These are phyloP conservation scores for Pyrus hybrid DNA, from an alignment of 331 rosid species.

Conservation along the genomic window DNA sequence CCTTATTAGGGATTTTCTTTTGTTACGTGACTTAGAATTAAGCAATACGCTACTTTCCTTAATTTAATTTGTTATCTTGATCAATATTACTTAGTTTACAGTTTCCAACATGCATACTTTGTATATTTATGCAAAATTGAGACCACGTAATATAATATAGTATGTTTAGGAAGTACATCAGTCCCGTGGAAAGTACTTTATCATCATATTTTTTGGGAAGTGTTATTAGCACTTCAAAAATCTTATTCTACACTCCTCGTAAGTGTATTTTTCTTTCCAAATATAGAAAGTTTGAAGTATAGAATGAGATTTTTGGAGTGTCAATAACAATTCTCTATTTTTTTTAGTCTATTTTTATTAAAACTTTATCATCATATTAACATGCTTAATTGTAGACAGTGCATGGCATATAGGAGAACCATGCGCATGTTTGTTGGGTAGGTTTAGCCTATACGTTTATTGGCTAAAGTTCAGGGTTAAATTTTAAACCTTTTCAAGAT, in stretches of 20 bases:
- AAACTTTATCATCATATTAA: neutral
- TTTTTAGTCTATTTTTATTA: no score
- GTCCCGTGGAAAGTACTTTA: neutral
- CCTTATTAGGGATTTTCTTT: slow-evolving; percentile 11
- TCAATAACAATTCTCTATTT: no score
- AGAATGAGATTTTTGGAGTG: no score
- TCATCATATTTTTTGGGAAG: neutral
- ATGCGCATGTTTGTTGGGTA: neutral
- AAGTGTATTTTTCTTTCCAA: no score
- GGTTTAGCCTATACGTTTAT: neutral
- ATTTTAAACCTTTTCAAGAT: neutral
- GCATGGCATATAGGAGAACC: neutral
- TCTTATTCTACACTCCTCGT: no score
- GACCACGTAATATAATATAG: neutral
- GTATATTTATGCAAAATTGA: neutral
- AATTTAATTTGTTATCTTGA: slow-evolving; percentile 7
- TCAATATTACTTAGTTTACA: neutral
- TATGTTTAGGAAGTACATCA: neutral
- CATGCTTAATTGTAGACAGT: neutral
- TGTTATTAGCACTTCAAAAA: no score
- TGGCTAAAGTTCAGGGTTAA: neutral
- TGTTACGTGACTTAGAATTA: slow-evolving; percentile 21
- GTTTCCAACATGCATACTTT: neutral
- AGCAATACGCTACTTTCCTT: slow-evolving; percentile 8
- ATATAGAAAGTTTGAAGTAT: no score